A percentile compares a stretch with the other conserved stretches of the same genome.
These are phyloP conservation scores for Debaryomycetaceae sp. DNA, from an alignment of 1,139 yeast genomes.

Conservation along the genomic window DNA sequence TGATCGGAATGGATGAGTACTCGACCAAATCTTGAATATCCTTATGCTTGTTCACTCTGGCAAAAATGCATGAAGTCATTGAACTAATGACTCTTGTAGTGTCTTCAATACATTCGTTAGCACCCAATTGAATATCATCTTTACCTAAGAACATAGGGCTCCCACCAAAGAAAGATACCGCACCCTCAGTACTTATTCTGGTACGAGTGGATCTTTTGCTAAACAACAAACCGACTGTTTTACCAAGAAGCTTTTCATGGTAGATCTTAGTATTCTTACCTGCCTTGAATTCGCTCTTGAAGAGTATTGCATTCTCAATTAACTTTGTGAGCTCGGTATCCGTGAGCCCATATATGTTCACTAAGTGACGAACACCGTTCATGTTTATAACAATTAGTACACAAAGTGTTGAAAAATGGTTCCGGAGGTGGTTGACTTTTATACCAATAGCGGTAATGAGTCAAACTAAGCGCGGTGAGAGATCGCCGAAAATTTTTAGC, in stretches of 20 bases:
- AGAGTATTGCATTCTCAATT: conserved; percentile 57
- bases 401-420: not conserved
- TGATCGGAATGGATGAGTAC: conserved; percentile 75
- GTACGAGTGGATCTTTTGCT: conserved; percentile 87
- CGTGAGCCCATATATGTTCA: conserved; percentile 66
- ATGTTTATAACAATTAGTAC: not conserved
- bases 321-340: conserved; percentile 57
- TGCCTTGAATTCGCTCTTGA: conserved; percentile 50
- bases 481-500: conserved; percentile 4
- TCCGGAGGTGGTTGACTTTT: not conserved
- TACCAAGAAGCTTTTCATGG: conserved; percentile 58
- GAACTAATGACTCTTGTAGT: conserved; percentile 81
- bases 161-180: conserved; percentile 80
- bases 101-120: conserved; percentile 78
- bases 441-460: conserved; percentile 4
- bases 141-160: conserved; percentile 88
- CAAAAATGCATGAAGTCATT: conserved; percentile 85
- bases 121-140: conserved; percentile 87
- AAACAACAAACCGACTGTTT: conserved; percentile 70
- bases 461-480: conserved; percentile 6
- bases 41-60: conserved; percentile 74
- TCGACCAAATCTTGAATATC: conserved; percentile 69
- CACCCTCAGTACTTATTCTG: conserved; percentile 83
- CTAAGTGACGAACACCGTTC: conserved; percentile 53
- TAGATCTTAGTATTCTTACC: conserved; percentile 41